Evolutionary conservation across 202 grass and related monocot species (phyloP).

Genomic region (Musa balbisiana): DNA sequence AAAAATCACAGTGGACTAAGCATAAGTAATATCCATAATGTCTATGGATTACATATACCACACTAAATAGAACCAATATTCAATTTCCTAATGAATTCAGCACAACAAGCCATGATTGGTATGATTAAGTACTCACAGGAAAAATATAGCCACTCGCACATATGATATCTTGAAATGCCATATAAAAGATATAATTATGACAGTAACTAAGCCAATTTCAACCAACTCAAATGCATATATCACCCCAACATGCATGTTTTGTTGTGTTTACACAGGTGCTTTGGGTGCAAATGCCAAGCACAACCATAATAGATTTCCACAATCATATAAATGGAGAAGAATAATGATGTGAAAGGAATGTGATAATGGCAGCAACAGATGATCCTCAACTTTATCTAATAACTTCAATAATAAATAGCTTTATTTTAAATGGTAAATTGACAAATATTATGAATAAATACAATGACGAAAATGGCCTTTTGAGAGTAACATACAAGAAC

Average conservation of each 20-base stretch:
- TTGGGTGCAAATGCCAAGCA: too few species aligned
- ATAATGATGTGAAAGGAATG: not conserved
- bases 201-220: not conserved
- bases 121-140: not conserved
- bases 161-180: not conserved
- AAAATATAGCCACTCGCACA: not conserved
- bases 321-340: too few species aligned
- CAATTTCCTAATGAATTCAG: not conserved
- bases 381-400: too few species aligned
- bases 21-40: constrained; percentile 27
- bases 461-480: constrained; percentile 6
- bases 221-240: not conserved
- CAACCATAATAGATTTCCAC: too few species aligned
- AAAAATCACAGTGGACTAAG: constrained; percentile 27
- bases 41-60: constrained; percentile 15
- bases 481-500: constrained; percentile 70
- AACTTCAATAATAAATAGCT: not conserved
- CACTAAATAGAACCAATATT: not conserved
- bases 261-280: too few species aligned
- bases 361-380: not conserved
- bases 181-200: not conserved
- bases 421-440: not conserved
- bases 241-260: not conserved
- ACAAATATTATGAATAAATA: not conserved
- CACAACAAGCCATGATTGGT: not conserved